Percentiles rank a stretch among this genome's conserved stretches.
These are phyloP conservation scores for Cucurbita moschata DNA, from an alignment of 306 rosid species.

Conservation along the genomic window DNA sequence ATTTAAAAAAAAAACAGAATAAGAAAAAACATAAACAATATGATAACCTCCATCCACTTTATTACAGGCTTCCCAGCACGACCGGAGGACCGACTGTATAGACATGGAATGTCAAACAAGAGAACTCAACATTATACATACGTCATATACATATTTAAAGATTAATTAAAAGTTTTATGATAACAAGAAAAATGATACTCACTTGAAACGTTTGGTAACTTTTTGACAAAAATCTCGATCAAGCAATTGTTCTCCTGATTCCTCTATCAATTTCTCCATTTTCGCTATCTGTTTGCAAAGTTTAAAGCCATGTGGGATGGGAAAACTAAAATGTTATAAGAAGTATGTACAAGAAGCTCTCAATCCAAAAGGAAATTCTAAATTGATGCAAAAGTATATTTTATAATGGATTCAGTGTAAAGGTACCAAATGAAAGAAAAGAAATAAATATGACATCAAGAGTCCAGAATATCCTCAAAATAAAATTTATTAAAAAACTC, in stretches of 20 bases:
- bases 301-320: background rate
- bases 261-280: conserved; percentile 50
- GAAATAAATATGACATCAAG: background rate
- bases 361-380: background rate
- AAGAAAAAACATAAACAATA: conserved; percentile 3
- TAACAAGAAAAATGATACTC: conserved; percentile 17
- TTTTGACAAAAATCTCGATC: conserved; percentile 38
- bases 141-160: background rate
- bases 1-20: background rate
- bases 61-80: conserved; percentile 84
- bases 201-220: conserved; percentile 51
- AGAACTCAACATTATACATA: background rate
- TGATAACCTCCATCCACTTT: conserved; percentile 64
- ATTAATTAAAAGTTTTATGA: background rate
- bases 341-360: background rate
- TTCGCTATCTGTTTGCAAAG: conserved; percentile 45
- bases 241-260: conserved; percentile 28
- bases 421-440: background rate
- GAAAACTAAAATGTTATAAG: background rate
- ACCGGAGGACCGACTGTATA: conserved; percentile 63
- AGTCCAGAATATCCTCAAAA: background rate
- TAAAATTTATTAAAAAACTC: no score
- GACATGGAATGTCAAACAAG: conserved; percentile 15
- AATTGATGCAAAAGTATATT: background rate
- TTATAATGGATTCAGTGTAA: background rate